Evolutionary conservation across 371 early-diverging fungal genomes (phyloP).

Genomic region (Fennellomyces sp.): DNA sequence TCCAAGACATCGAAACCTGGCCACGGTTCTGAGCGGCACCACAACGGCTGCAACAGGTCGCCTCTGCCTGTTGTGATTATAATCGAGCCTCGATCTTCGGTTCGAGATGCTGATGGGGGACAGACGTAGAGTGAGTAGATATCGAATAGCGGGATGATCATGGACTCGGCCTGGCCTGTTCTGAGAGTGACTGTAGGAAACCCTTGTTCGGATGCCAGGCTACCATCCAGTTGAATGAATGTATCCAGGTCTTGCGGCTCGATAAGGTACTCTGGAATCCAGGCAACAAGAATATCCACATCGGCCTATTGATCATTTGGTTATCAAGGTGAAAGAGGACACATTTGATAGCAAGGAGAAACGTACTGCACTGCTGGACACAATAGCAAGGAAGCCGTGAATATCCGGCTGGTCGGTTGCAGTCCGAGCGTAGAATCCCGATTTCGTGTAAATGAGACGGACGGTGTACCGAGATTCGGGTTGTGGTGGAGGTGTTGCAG

Average conservation of each 20-base stretch:
- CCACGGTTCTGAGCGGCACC: constrained; percentile 35
- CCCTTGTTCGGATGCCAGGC: constrained; percentile 28
- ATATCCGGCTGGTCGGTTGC: constrained; percentile 9
- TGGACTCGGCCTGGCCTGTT: constrained; percentile 24
- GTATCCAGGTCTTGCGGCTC: constrained; percentile 26
- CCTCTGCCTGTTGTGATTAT: constrained; percentile 39
- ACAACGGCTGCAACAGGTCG: constrained; percentile 33
- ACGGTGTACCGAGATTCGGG: constrained; percentile 15
- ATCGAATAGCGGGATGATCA: constrained; percentile 21
- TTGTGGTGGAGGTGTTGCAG: background rate
- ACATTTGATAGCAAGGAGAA: background rate
- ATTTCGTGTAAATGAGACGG: constrained; percentile 43
- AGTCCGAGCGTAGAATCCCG: constrained; percentile 35
- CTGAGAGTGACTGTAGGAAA: constrained; percentile 29
- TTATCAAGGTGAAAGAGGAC: background rate
- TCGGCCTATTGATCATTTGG: constrained; percentile 1
- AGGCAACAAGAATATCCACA: constrained; percentile 23
- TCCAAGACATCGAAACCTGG: constrained; percentile 45
- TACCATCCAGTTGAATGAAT: constrained; percentile 36
- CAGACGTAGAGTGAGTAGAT: constrained; percentile 35
- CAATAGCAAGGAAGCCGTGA: constrained; percentile 34
- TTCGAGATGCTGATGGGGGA: constrained; percentile 19
- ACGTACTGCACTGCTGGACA: constrained; percentile 12
- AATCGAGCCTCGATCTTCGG: constrained; percentile 25
- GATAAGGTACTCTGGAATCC: constrained; percentile 47